Evolutionary conservation across 306 rosid species (phyloP).

Genomic region (Lablab purpureus): DNA sequence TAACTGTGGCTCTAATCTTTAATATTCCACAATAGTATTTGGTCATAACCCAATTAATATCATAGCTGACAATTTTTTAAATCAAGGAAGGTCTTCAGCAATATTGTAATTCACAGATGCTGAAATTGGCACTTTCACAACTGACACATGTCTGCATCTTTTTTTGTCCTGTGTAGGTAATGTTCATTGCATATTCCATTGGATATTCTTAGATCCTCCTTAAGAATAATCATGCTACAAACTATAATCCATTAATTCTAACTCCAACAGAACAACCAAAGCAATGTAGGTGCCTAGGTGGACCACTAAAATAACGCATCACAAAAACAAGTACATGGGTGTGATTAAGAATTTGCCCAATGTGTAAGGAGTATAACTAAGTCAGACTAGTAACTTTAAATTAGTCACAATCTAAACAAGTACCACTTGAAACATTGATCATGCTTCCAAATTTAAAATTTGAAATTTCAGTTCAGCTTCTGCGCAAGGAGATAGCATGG

Average conservation of each 20-base stretch:
- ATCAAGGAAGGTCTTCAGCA: background rate
- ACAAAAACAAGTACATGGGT: conserved; percentile 15
- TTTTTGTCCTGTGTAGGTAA: conserved; percentile 28
- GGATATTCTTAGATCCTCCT: conserved; percentile 49
- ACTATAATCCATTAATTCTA: conserved; percentile 25
- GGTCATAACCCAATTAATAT: conserved; percentile 24
- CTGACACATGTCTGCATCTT: conserved; percentile 33
- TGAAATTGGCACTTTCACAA: conserved; percentile 40
- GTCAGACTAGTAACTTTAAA: background rate
- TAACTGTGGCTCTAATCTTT: background rate
- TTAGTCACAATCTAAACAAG: conserved; percentile 14
- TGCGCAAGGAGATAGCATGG: conserved; percentile 35
- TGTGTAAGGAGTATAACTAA: background rate
- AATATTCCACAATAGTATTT: conserved; percentile 34
- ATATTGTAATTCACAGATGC: conserved; percentile 26
- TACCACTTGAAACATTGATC: conserved; percentile 9
- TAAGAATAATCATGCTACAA: background rate
- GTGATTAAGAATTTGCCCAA: background rate
- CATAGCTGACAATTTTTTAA: conserved; percentile 4
- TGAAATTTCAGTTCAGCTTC: conserved; percentile 35
- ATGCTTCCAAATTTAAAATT: conserved; percentile 22
- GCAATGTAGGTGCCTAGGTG: conserved; percentile 37
- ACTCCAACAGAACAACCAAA: conserved; percentile 18
- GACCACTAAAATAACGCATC: conserved; percentile 36
- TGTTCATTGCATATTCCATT: conserved; percentile 47